Evolutionary conservation across 495 filamentous ascomycete species (phyloP).

Genomic region (Letharia lupina): DNA sequence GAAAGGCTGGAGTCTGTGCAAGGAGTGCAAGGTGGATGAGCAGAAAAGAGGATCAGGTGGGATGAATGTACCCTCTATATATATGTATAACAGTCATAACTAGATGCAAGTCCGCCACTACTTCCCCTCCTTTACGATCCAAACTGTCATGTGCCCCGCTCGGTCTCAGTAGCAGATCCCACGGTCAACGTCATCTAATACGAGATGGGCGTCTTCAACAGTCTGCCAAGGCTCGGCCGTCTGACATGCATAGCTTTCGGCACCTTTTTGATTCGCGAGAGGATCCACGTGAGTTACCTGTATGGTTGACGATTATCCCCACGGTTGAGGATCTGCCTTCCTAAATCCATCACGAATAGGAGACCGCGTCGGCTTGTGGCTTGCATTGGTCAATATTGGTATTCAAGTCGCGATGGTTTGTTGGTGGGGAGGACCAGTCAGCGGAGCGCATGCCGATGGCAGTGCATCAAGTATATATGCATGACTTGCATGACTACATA

Average conservation of each 20-base stretch:
- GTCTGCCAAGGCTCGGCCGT: background rate
- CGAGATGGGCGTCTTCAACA: background rate
- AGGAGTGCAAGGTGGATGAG: background rate
- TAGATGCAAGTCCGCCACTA: background rate
- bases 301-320: background rate
- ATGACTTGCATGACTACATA: background rate
- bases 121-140: background rate
- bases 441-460: background rate
- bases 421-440: background rate
- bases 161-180: background rate
- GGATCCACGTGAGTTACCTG: background rate
- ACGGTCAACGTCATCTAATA: background rate
- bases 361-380: background rate
- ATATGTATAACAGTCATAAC: background rate
- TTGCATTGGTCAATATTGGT: background rate
- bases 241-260: background rate
- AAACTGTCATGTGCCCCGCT: background rate
- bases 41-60: background rate
- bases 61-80: background rate
- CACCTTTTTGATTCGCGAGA: background rate
- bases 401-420: background rate
- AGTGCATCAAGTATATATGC: too few species aligned
- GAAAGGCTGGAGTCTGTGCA: background rate
- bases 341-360: background rate
- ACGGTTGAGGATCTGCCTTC: background rate